Evolutionary conservation across 805 yeast species (phyloP).

Genomic region (Sugiyamaella mastotermitis): DNA sequence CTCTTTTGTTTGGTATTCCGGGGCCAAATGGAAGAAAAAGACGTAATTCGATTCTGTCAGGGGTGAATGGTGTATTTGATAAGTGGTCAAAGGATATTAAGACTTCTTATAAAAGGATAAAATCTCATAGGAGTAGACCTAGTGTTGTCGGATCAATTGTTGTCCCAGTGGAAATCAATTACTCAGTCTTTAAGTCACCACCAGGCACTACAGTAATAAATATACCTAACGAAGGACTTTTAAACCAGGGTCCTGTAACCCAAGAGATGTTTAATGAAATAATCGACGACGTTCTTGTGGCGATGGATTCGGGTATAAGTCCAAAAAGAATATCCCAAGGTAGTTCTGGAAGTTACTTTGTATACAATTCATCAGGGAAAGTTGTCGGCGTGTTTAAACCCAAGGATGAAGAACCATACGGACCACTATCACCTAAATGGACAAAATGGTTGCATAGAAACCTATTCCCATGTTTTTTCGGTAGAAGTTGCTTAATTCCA

Average conservation of each 20-base stretch:
- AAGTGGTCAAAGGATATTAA: neutral
- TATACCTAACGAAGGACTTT: too few relatives aligned
- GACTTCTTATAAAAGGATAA: neutral
- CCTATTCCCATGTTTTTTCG: slow-evolving; percentile 71
- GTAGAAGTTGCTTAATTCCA: slow-evolving; percentile 65
- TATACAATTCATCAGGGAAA: slow-evolving; percentile 33
- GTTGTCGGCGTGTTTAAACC: slow-evolving; percentile 67
- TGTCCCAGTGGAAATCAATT: slow-evolving; percentile 37
- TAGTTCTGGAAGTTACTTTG: slow-evolving; percentile 65
- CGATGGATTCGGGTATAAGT: slow-evolving; percentile 41
- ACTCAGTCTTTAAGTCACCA: slow-evolving; percentile 47
- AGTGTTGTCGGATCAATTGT: neutral
- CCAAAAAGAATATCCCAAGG: slow-evolving; percentile 58
- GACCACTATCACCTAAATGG: slow-evolving; percentile 74
- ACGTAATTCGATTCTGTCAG: too few relatives aligned
- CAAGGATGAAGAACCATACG: slow-evolving; percentile 76
- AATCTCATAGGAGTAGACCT: neutral
- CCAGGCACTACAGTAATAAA: too few relatives aligned
- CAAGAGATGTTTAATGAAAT: slow-evolving; percentile 33
- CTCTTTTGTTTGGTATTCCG: too few relatives aligned
- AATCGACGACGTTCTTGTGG: slow-evolving; percentile 39
- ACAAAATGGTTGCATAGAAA: slow-evolving; percentile 73
- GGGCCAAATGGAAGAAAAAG: too few relatives aligned
- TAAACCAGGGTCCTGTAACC: slow-evolving; percentile 26
- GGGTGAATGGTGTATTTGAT: neutral